Conservation (phyloP, 148 eudicot species). For the Cornus kousa region DNA sequence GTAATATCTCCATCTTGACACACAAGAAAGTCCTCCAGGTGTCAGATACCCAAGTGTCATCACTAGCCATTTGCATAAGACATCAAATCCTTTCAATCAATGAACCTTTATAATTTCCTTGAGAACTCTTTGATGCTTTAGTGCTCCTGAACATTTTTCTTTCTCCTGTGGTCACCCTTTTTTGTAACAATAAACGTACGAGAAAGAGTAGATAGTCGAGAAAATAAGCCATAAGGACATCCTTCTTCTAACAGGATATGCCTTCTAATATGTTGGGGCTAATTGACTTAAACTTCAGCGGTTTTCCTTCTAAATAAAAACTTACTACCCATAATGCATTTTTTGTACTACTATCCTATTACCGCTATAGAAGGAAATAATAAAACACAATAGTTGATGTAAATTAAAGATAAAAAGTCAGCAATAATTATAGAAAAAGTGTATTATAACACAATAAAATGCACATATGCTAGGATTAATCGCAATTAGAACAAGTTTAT, state of each 20-base stretch:
- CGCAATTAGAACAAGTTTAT: not conserved
- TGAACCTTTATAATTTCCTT: no score
- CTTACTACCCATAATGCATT: not conserved
- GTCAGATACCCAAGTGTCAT: no score
- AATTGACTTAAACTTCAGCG: not conserved
- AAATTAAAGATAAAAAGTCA: no score
- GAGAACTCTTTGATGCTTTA: no score
- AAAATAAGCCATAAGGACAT: slow-evolving; percentile 5
- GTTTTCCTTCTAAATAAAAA: not conserved
- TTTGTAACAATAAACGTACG: not conserved
- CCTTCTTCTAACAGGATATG: not conserved
- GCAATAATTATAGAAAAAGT: not conserved
- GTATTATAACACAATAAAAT: not conserved
- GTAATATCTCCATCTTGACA: no score
- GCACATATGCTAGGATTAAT: not conserved
- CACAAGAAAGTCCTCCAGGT: no score
- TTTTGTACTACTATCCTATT: not conserved
- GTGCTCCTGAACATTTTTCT: no score
- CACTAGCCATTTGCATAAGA: no score
- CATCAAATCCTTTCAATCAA: no score
- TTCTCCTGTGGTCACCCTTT: not conserved
- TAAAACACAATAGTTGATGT: not conserved
- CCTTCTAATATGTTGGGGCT: not conserved
- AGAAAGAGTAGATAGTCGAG: not conserved
- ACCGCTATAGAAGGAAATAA: not conserved